Evolutionary conservation across 805 yeast species (phyloP), one percentile per base, ranked within the genome.

Genomic region (Candida mattraensis): DNA sequence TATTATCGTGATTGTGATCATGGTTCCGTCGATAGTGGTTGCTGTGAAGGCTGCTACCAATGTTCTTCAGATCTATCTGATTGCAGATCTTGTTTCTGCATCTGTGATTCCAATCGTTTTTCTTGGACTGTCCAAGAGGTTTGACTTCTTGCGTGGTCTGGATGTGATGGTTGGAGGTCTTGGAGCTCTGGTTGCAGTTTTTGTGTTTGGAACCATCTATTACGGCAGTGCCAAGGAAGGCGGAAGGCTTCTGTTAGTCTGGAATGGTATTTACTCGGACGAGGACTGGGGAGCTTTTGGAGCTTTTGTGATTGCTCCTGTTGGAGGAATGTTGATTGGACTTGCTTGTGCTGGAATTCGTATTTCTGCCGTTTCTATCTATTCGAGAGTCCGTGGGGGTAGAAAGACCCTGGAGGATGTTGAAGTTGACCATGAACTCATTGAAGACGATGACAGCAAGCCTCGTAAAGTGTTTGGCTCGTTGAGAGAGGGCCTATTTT

Each of bases 271-370:
- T 18, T 89, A 89, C 53, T 66, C 72, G 43, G 66, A 74, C 5
- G 74, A 72, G 32, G 96, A 89, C 56, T 89, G 96, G 96, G 86
- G 94, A 51, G 80, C 95, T 0, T 89, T 89, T 64, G 97, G 95
- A 16, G 96, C 96, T 2, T 89, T 89, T 61, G 91, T 85, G 5
- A 84, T 82, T 44, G 93, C 96, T 1, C 96, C 96, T 5, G 70
- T 80, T 25, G 94, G 91, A 18, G 87, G 91, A 8, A 45, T 88
- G 2, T 43, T 82, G 5, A 66, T 80, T 42, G 80, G 85, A 2
- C 59, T 75, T 10, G 50, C 67, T 18, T 67, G 71, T 28, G 70
- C 83, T 18, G 80, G 52, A 3, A 16, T 69, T 11, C 71, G 93
- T 61, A 55, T 75, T 22, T 38, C 54, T 1, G 40, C 48, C 11